Percentiles rank a stretch among this genome's conserved stretches.
Evolutionary conservation across 2,329 filamentous ascomycete species (phyloP).

Genomic region (Aspergillus tubingensis): DNA sequence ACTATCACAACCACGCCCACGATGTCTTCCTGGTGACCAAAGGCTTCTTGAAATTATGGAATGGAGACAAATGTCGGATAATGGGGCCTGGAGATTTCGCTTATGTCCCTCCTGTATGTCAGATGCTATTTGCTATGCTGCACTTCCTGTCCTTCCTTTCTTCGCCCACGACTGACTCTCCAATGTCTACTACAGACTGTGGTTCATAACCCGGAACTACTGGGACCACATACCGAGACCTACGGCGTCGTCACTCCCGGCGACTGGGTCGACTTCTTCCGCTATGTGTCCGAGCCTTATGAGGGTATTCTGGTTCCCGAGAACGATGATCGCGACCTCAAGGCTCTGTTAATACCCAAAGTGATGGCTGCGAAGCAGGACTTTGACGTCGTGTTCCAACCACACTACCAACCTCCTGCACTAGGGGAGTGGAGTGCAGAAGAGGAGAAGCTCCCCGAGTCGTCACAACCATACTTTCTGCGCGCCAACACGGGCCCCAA

Average conservation of each 20-base stretch:
- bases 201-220: conserved; percentile 58
- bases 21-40: conserved; percentile 61
- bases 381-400: conserved; percentile 58
- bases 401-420: conserved; percentile 51
- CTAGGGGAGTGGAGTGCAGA: conserved; percentile 31
- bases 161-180: not conserved
- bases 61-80: conserved; percentile 57
- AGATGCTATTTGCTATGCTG: not conserved
- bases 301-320: conserved; percentile 54
- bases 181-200: conserved; percentile 40
- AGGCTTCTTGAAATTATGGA: conserved; percentile 59
- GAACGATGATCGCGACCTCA: conserved; percentile 54
- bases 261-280: conserved; percentile 64
- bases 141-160: not conserved
- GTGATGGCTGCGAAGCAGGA: conserved; percentile 57
- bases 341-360: conserved; percentile 55
- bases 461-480: conserved; percentile 52
- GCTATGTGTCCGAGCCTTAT: conserved; percentile 58
- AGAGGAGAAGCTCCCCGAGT: conserved; percentile 27
- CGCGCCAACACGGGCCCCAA: conserved; percentile 48
- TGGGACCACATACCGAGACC: conserved; percentile 57
- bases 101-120: conserved; percentile 56
- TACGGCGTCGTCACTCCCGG: conserved; percentile 59
- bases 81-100: conserved; percentile 60
- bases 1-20: conserved; percentile 59